Evolutionary conservation across 2,329 filamentous ascomycete species (phyloP).

Genomic region (Penicillium griseofulvum): DNA sequence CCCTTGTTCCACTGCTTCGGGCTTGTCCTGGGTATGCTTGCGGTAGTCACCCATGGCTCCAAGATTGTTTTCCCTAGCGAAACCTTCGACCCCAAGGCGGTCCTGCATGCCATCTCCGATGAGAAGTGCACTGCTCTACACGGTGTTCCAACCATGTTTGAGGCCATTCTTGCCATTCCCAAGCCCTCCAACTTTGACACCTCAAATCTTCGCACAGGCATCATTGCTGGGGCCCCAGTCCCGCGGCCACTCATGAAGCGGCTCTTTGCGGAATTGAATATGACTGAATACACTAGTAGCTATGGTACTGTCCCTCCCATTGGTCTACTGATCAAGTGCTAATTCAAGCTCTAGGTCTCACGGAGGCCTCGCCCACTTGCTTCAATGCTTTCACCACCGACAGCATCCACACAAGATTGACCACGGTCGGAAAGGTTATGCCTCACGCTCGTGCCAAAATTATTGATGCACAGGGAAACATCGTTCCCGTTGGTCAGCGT

Average conservation of each 20-base stretch:
- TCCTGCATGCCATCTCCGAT: slow-evolving; percentile 64
- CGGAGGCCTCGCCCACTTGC: slow-evolving; percentile 75
- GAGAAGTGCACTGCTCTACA: slow-evolving; percentile 72
- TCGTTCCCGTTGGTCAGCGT: slow-evolving; percentile 64
- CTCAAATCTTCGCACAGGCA: slow-evolving; percentile 66
- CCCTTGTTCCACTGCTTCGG: slow-evolving; percentile 86
- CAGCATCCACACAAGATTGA: slow-evolving; percentile 62
- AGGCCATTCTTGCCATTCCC: slow-evolving; percentile 57
- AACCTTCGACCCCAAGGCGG: slow-evolving; percentile 67
- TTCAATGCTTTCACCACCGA: slow-evolving; percentile 79
- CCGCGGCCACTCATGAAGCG: slow-evolving; percentile 72
- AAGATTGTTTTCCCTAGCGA: slow-evolving; percentile 75
- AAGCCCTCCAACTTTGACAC: slow-evolving; percentile 49
- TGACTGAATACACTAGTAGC: slow-evolving; percentile 69
- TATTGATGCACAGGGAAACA: slow-evolving; percentile 61
- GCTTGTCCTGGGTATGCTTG: slow-evolving; percentile 71
- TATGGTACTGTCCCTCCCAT: slow-evolving; percentile 43
- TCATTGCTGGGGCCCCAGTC: slow-evolving; percentile 75
- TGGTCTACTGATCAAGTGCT: background rate
- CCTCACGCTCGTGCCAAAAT: slow-evolving; percentile 77
- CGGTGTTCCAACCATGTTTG: slow-evolving; percentile 83
- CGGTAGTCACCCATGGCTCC: slow-evolving; percentile 69
- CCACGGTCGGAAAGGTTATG: slow-evolving; percentile 72
- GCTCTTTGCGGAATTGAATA: slow-evolving; percentile 68
- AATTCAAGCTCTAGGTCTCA: slow-evolving; percentile 52